These are phyloP conservation scores for Boletus huronensis DNA, from an alignment of 768 basidiomycete genomes.

Conservation along the genomic window DNA sequence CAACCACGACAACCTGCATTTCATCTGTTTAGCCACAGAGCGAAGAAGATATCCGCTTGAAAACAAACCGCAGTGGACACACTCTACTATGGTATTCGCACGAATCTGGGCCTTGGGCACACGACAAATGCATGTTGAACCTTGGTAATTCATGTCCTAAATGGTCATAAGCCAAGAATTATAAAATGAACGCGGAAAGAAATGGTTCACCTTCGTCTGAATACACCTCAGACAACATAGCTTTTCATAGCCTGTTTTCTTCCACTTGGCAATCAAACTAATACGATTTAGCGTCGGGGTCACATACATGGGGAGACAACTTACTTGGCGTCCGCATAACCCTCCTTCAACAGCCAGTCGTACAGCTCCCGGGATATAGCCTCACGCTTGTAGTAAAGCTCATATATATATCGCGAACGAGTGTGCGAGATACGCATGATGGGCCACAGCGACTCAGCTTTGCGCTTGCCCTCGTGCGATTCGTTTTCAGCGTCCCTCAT, in stretches of 20 bases:
- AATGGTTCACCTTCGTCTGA: conserved; percentile 69
- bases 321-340: conserved; percentile 94
- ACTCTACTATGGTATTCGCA: conserved; percentile 89
- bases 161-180: conserved; percentile 8
- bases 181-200: conserved; percentile 1
- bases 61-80: conserved; percentile 90
- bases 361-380: conserved; percentile 90
- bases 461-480: conserved; percentile 96
- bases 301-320: conserved; percentile 30
- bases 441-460: conserved; percentile 90
- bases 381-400: conserved; percentile 97
- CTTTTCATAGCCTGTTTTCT: conserved; percentile 98
- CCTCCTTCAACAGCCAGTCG: conserved; percentile 97
- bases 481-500: conserved; percentile 99
- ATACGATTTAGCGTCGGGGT: conserved; percentile 3
- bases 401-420: conserved; percentile 94
- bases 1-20: conserved; percentile 80
- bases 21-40: conserved; percentile 12
- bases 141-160: conserved; percentile 99
- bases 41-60: not conserved
- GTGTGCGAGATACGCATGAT: conserved; percentile 98
- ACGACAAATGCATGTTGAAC: conserved; percentile 95
- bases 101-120: conserved; percentile 94
- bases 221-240: conserved; percentile 96
- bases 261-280: conserved; percentile 98